These are phyloP conservation scores for Funneliformis mosseae DNA, from an alignment of 192 early-diverging fungal genomes.

Conservation along the genomic window DNA sequence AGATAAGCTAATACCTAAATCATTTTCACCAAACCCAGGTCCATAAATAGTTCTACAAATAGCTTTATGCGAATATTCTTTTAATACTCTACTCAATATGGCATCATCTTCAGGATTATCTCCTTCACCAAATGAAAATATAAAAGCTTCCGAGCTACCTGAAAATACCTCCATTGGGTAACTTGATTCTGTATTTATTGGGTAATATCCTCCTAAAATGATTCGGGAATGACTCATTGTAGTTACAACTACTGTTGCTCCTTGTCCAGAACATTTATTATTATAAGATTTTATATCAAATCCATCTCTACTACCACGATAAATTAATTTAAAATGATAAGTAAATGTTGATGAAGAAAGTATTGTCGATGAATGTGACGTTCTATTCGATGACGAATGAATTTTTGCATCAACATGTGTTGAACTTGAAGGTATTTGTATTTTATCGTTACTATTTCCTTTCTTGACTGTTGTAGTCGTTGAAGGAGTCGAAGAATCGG, in stretches of 20 bases:
- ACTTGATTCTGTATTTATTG: background rate
- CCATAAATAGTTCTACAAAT: constrained; percentile 1
- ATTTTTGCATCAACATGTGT: background rate
- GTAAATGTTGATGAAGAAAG: background rate
- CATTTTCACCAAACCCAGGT: constrained; percentile 12
- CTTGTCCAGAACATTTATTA: background rate
- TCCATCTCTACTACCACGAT: constrained; percentile 30
- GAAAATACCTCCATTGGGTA: background rate
- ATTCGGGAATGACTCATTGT: background rate
- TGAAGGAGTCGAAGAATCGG: background rate
- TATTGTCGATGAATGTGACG: background rate
- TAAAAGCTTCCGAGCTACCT: background rate
- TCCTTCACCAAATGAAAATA: constrained; percentile 26
- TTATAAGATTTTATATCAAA: background rate
- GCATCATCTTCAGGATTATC: constrained; percentile 11
- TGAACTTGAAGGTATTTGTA: background rate
- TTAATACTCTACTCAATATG: constrained; percentile 1
- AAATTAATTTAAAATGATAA: constrained; percentile 27
- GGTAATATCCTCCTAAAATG: constrained; percentile 30
- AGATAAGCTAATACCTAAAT: constrained; percentile 3
- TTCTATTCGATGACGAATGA: background rate
- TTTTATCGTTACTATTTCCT: background rate
- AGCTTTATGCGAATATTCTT: background rate
- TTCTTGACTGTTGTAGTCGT: background rate
- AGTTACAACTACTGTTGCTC: constrained; percentile 7